A percentile compares a stretch with the other conserved stretches of the same genome.
These are phyloP conservation scores for Cercospora citrullina DNA, from an alignment of 2,329 filamentous ascomycete genomes.

Conservation along the genomic window DNA sequence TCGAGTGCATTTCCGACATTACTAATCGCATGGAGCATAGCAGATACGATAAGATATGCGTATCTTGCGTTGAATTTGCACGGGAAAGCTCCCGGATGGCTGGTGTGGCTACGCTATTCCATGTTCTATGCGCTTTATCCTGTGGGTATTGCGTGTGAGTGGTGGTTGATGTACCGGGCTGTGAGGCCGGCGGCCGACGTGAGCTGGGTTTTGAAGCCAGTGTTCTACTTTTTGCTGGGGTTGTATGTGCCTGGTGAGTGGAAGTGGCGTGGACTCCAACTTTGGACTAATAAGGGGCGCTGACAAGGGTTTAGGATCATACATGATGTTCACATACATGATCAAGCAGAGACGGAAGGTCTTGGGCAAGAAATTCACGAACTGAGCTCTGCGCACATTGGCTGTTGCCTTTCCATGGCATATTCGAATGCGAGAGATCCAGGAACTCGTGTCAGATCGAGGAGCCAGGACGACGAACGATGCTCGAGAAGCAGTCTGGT, in stretches of 20 bases:
- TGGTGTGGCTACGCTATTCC: conserved; percentile 15
- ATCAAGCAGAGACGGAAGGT: conserved; percentile 16
- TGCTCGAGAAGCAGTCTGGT: neutral
- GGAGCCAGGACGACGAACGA: neutral
- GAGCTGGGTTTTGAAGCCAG: neutral
- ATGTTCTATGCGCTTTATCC: conserved; percentile 15
- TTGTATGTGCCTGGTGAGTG: conserved; percentile 17
- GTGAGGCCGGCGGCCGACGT: conserved; percentile 4
- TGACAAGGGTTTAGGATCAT: neutral
- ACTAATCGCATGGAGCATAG: conserved; percentile 11
- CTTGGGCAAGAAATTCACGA: neutral
- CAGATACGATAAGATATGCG: conserved; percentile 12
- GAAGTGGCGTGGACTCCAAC: neutral
- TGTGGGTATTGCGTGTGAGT: conserved; percentile 16
- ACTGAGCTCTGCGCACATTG: neutral
- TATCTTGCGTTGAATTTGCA: conserved; percentile 14
- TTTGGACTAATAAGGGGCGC: neutral
- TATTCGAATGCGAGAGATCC: neutral
- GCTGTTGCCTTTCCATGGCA: neutral
- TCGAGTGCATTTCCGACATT: neutral
- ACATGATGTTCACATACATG: conserved; percentile 20
- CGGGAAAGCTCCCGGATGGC: conserved; percentile 6
- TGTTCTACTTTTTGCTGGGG: conserved; percentile 15
- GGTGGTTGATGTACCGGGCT: conserved; percentile 17
- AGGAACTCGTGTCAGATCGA: neutral